Evolutionary conservation across 2,329 filamentous ascomycete genomes (phyloP).

Genomic region (Fusarium bactridioides): DNA sequence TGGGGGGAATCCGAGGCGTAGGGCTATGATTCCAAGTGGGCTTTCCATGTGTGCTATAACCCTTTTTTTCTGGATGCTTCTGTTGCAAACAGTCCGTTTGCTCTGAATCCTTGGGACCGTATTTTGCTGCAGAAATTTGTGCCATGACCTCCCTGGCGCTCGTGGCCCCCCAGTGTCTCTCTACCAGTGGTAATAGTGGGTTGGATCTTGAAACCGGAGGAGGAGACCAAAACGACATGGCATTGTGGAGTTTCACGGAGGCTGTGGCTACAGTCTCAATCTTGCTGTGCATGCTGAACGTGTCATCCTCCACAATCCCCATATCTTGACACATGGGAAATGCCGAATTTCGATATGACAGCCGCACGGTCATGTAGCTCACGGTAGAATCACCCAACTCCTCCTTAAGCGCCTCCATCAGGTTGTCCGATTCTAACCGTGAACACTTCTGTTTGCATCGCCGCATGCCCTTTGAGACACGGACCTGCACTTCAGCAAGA

Average conservation of each 20-base stretch:
- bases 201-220: slow-evolving; percentile 47
- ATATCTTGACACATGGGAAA: slow-evolving; percentile 52
- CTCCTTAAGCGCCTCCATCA: slow-evolving; percentile 66
- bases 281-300: slow-evolving; percentile 54
- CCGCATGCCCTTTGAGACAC: slow-evolving; percentile 15
- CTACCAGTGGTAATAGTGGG: slow-evolving; percentile 55
- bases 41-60: background rate
- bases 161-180: slow-evolving; percentile 57
- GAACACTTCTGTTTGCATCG: slow-evolving; percentile 32
- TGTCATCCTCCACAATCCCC: slow-evolving; percentile 44
- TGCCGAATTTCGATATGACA: slow-evolving; percentile 65
- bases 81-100: background rate
- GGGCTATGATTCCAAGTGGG: background rate
- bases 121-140: slow-evolving; percentile 37
- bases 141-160: slow-evolving; percentile 55
- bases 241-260: slow-evolving; percentile 57
- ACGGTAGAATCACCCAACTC: slow-evolving; percentile 59
- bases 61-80: background rate
- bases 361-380: slow-evolving; percentile 59
- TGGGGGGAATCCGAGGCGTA: slow-evolving; percentile 32
- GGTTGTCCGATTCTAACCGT: slow-evolving; percentile 58
- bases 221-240: slow-evolving; percentile 61
- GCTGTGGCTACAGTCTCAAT: slow-evolving; percentile 63
- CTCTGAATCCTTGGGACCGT: slow-evolving; percentile 3
- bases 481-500: slow-evolving; percentile 56